A percentile compares a stretch with the other conserved stretches of the same genome.
phyloP scores from a whole-genome alignment of 2,329 filamentous ascomycete genomes.

The Sclerotinia glacialis region DNA sequence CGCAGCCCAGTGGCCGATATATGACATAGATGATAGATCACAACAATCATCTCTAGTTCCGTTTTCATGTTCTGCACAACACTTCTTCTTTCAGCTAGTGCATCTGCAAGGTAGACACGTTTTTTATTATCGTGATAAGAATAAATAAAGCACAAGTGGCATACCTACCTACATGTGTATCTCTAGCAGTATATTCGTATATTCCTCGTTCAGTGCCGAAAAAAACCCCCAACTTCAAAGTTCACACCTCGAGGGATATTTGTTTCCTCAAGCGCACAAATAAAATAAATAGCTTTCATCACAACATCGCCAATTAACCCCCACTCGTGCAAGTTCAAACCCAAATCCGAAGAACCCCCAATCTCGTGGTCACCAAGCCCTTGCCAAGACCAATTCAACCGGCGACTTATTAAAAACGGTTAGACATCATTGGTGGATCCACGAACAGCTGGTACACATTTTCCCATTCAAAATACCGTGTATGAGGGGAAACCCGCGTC shows the following conservation, averaged over 20 bases:
- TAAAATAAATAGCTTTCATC: background rate
- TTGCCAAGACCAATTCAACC: conserved; percentile 3
- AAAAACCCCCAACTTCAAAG: background rate
- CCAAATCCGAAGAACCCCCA: background rate
- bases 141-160: background rate
- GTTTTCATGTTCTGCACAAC: background rate
- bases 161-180: background rate
- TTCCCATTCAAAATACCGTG: background rate
- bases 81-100: background rate
- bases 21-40: background rate
- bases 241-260: background rate
- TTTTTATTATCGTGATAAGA: background rate
- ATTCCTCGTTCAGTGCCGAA: background rate
- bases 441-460: background rate
- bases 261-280: conserved; percentile 2
- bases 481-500: background rate
- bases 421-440: conserved; percentile 8
- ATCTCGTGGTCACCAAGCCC: background rate
- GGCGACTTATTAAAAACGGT: background rate
- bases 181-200: background rate
- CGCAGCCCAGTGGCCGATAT: background rate
- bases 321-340: background rate
- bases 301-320: background rate
- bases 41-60: background rate
- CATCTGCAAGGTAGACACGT: background rate